phyloP scores from a whole-genome alignment of 208 protist genomes.

The Trypanosomatidae sp. region DNA sequence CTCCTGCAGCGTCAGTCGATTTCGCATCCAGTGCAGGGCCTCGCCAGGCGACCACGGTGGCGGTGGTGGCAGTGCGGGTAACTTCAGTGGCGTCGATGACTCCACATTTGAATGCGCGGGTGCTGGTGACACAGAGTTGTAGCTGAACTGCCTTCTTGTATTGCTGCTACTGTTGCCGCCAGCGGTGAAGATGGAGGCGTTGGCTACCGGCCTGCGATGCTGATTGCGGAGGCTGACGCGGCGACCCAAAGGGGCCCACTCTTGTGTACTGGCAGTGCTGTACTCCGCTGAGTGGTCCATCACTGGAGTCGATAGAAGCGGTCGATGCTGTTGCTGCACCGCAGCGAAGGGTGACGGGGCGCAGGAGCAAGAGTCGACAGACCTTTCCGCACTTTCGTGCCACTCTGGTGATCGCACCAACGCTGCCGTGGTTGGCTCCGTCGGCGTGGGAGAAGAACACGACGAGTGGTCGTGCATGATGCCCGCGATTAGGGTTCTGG shows the following conservation, averaged over 20 bases:
- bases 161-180: slow-evolving; percentile 4
- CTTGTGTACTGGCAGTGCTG: slow-evolving; percentile 1
- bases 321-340: background rate
- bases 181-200: background rate
- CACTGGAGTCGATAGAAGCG: background rate
- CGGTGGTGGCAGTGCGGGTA: slow-evolving; percentile 14
- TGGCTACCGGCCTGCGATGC: background rate
- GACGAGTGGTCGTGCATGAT: background rate
- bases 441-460: background rate
- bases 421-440: background rate
- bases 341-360: background rate
- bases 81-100: background rate
- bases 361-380: slow-evolving; percentile 1
- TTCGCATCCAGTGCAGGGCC: slow-evolving; percentile 33
- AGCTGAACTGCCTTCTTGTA: slow-evolving; percentile 1
- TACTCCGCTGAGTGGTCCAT: background rate
- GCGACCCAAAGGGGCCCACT: background rate
- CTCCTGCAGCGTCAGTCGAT: slow-evolving; percentile 75
- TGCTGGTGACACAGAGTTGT: background rate
- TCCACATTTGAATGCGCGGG: background rate
- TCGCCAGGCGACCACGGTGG: slow-evolving; percentile 47
- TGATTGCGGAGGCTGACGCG: background rate
- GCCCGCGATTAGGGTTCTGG: background rate
- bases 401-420: background rate
- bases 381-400: background rate